Conservation (phyloP, 108 stramenopile species). For the Pelagomonas calceolata region DNA sequence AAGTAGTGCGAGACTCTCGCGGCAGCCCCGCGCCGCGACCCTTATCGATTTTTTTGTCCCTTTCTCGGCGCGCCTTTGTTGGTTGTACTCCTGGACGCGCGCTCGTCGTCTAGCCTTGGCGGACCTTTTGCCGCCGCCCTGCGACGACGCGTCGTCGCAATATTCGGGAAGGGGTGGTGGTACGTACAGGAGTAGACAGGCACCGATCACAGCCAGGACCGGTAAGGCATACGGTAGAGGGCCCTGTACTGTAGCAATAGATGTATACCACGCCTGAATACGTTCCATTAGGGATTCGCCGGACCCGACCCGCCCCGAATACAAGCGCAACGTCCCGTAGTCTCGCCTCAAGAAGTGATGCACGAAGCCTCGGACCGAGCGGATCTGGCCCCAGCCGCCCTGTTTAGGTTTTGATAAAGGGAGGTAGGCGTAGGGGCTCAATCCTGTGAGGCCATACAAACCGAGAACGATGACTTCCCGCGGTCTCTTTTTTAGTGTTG, state of each 20-base stretch:
- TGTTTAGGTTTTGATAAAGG: constrained; percentile 42
- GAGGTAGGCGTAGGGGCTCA: constrained; percentile 46
- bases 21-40: background rate
- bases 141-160: too few species aligned
- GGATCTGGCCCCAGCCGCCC: constrained; percentile 65
- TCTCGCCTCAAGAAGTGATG: constrained; percentile 56
- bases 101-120: too few species aligned
- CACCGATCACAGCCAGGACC: constrained; percentile 6
- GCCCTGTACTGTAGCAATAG: constrained; percentile 18
- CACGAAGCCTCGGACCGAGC: constrained; percentile 35
- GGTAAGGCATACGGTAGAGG: constrained; percentile 23
- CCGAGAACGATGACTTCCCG: background rate
- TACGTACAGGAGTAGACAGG: background rate
- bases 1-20: background rate
- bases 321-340: constrained; percentile 61
- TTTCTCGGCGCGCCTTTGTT: too few species aligned
- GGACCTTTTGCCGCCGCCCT: background rate
- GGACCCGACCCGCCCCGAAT: constrained; percentile 29
- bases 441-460: constrained; percentile 16
- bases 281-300: constrained; percentile 31
- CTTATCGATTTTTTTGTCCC: background rate
- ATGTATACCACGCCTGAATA: constrained; percentile 18
- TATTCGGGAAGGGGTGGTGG: too few species aligned
- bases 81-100: too few species aligned
- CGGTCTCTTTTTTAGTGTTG: too few species aligned